A percentile compares a stretch with the other conserved stretches of the same genome.
Conservation (phyloP, 2,329 filamentous ascomycete genomes). For the Trichoderma afroharzianum region DNA sequence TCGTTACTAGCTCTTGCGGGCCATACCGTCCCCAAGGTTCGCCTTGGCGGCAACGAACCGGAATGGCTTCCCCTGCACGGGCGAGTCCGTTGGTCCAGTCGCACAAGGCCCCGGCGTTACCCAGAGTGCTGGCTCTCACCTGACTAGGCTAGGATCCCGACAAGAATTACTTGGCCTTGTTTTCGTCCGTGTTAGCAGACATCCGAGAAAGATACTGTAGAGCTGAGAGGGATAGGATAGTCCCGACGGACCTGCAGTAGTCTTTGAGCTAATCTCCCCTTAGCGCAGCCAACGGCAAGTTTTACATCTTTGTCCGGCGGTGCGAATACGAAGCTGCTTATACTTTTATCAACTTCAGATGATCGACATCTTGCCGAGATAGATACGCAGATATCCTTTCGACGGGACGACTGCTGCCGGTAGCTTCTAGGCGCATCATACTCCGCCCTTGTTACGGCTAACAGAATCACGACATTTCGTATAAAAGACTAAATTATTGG, state of each 20-base stretch:
- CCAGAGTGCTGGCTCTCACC: background rate
- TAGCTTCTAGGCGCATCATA: background rate
- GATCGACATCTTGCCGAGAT: background rate
- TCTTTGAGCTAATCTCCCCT: background rate
- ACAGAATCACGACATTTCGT: background rate
- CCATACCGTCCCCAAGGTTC: background rate
- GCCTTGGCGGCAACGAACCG: background rate
- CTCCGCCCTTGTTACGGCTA: background rate
- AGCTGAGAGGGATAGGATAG: background rate
- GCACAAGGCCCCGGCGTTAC: background rate
- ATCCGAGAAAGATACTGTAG: background rate
- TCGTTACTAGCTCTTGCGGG: background rate
- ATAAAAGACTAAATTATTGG: background rate
- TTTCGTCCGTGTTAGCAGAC: background rate
- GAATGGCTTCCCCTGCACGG: background rate
- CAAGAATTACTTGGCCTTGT: background rate
- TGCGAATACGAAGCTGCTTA: background rate
- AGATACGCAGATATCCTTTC: background rate
- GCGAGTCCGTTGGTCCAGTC: slow-evolving; percentile 1
- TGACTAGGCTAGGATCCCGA: background rate
- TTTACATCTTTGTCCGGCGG: background rate
- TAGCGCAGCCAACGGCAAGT: background rate
- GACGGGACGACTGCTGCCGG: background rate
- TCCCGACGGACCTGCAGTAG: slow-evolving; percentile 9
- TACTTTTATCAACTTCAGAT: background rate